Base-by-base conservation (phyloP, 2,329 filamentous ascomycete species). In the Bertia moriformis region DNA sequence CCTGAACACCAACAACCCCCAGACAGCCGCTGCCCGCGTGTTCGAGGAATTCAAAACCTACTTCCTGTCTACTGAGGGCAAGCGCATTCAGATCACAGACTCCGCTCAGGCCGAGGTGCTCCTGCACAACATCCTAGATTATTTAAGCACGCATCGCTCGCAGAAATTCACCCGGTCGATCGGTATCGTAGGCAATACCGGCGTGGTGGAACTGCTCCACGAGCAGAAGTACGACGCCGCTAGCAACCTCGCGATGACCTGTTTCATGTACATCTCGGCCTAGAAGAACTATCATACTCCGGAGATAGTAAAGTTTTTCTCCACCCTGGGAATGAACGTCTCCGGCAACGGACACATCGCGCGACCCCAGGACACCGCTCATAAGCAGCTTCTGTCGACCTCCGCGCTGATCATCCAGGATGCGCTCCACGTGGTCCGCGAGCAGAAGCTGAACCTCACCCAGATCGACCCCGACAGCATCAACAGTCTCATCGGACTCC, bases 401-500 rank as follows among this genome's bases (percentile, higher is more conserved):
- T 63, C 61, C 4, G 54, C 52, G 19, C 45, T 48, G 10, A 65
- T 66, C 33, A 52, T 65, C 19, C 52, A 54, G 43, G 57, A 61
- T 40, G 59, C 60, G 2, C 48, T 67, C 2, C 48, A 51, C 2
- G 57, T 62, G 30, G 53, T 61, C 45, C 52, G 52, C 39, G 52
- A 51, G 3, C 47, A 59, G 35, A 57, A 62, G 22, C 57, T 66
- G 47, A 61, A 62, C 44, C 51, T 66, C 19, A 55, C 60, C 12
- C 55, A 59, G 36, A 51, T 67, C 37, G 47, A 44, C 38, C 51
- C 65, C 24, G 48, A 50, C 20, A 55, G 66, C 39, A 46, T 67
- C 18, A 64, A 61, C 47, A 55, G 53, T 19, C 45, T 67, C 15
- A 58, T 63, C 14, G 52, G 50, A 4, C 46, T 66, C 0, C 51